Conservation (phyloP, 306 rosid genomes). For the Geum urbanum region DNA sequence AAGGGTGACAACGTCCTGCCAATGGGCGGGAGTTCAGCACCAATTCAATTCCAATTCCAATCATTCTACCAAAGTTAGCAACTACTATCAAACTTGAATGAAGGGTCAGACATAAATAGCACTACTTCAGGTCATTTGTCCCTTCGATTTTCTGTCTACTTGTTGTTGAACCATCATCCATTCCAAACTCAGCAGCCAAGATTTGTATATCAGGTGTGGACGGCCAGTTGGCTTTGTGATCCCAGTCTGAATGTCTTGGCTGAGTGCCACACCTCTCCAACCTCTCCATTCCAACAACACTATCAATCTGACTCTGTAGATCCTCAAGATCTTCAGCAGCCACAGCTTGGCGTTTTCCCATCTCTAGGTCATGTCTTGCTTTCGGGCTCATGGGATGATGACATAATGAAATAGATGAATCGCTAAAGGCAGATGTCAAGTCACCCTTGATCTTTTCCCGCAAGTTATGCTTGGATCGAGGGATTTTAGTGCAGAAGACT, state of each 20-base stretch:
- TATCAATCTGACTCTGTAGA: conserved; percentile 39
- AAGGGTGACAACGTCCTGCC: background rate
- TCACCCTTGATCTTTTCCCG: conserved; percentile 33
- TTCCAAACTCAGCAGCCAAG: conserved; percentile 32
- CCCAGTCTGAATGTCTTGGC: conserved; percentile 33
- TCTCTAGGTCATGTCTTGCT: conserved; percentile 30
- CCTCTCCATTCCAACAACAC: conserved; percentile 35
- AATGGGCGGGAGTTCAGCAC: conserved; percentile 16
- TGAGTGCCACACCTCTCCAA: conserved; percentile 36
- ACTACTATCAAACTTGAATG: conserved; percentile 15
- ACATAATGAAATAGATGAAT: conserved; percentile 8
- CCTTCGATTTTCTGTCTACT: conserved; percentile 30
- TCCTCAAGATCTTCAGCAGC: conserved; percentile 43
- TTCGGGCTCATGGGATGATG: conserved; percentile 26
- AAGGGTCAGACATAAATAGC: conserved; percentile 8
- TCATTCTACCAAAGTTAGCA: conserved; percentile 13
- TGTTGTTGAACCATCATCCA: conserved; percentile 25
- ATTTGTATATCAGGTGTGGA: conserved; percentile 38
- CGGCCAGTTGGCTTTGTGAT: conserved; percentile 34
- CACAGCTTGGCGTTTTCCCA: conserved; percentile 38
- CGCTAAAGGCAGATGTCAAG: conserved; percentile 12
- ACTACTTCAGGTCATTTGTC: conserved; percentile 5
- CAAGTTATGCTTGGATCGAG: conserved; percentile 31
- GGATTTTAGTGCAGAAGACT: conserved; percentile 31
- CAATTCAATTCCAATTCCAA: conserved; percentile 13